Base-by-base conservation (phyloP, 305 asterid species). In the Rubia tinctorum region DNA sequence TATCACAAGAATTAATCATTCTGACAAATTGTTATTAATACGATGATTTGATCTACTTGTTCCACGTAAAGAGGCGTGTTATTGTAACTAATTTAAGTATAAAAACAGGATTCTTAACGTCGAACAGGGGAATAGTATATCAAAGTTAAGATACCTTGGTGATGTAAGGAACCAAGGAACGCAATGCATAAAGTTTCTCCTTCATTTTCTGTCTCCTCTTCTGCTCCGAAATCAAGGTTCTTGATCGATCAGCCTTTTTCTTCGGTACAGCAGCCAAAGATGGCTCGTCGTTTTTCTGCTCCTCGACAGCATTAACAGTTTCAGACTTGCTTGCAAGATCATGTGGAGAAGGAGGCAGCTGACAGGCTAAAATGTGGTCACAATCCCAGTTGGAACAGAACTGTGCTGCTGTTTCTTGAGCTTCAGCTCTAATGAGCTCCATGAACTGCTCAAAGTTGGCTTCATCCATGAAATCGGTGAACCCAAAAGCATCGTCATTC, bases 101-200 rank as follows among this genome's bases (percentile, higher is more conserved):
- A 51, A 8, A 51, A 53, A 53, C 60, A 18, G 7, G 58, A 17
- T 8, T 53, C 23, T 53, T 53, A 10, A 53, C 8, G 39, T 34
- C 39, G 5, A 34, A 34, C 39, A 34, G 39, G 5, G 39, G 39
- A 34, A 34, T 34, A 8, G 0, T 43, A 8, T 43, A 43, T 43
- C 10, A 43, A 11, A 8, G 6, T 13, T 11, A 13, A 47, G 53
- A 18, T 10, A 88, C 98, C 96, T 91, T 91, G 40, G 96, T 91
- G 71, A 93, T 91, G 72, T 90, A 87, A 53, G 98, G 98, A 77
- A 94, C 97, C 79, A 94, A 71, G 6, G 98, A 84, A 40, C 97
- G 90, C 81, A 91, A 77, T 0, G 92, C 91, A 62, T 90, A 90
- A 71, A 94, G 92, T 82, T 85, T 90, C 44, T 91, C 98, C 89